Evolutionary conservation across 2,329 filamentous ascomycete species (phyloP).

Genomic region (Pseudonectria buxi): DNA sequence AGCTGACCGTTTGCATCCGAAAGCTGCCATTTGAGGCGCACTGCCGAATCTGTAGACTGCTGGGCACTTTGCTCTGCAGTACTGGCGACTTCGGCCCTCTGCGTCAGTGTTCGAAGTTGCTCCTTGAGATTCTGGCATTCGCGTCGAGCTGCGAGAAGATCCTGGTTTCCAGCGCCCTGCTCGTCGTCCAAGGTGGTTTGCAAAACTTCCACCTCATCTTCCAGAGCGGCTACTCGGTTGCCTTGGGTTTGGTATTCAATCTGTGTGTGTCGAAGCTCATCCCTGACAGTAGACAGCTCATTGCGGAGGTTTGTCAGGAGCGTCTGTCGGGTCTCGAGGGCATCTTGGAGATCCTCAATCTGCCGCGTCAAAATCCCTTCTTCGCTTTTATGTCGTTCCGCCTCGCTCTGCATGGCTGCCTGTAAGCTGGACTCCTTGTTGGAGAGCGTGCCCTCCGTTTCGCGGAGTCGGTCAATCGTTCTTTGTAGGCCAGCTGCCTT

Average conservation of each 20-base stretch:
- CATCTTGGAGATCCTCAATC: constrained; percentile 65
- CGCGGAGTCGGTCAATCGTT: constrained; percentile 63
- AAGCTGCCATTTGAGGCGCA: constrained; percentile 49
- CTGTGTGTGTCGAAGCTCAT: constrained; percentile 63
- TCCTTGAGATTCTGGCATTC: constrained; percentile 29
- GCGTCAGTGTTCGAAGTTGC: constrained; percentile 23
- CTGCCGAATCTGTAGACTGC: constrained; percentile 36
- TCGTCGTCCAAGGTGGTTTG: constrained; percentile 36
- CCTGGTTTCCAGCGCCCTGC: constrained; percentile 30
- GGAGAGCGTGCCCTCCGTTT: constrained; percentile 60
- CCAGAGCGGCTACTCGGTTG: constrained; percentile 60
- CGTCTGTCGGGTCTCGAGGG: constrained; percentile 61
- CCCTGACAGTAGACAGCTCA: constrained; percentile 59
- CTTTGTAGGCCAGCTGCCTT: constrained; percentile 60
- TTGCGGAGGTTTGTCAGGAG: constrained; percentile 57
- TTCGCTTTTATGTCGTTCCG: constrained; percentile 64
- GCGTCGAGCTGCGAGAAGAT: constrained; percentile 37
- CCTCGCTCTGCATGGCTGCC: constrained; percentile 62
- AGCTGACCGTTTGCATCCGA: constrained; percentile 53
- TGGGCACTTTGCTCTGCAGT: constrained; percentile 28
- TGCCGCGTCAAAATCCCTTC: constrained; percentile 65
- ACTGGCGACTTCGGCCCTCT: constrained; percentile 19
- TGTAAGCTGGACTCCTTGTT: constrained; percentile 62
- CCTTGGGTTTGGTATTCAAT: constrained; percentile 55
- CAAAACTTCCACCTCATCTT: constrained; percentile 71